Evolutionary conservation across 208 protist species (phyloP).

Genomic region (Borovskyia barvae): DNA sequence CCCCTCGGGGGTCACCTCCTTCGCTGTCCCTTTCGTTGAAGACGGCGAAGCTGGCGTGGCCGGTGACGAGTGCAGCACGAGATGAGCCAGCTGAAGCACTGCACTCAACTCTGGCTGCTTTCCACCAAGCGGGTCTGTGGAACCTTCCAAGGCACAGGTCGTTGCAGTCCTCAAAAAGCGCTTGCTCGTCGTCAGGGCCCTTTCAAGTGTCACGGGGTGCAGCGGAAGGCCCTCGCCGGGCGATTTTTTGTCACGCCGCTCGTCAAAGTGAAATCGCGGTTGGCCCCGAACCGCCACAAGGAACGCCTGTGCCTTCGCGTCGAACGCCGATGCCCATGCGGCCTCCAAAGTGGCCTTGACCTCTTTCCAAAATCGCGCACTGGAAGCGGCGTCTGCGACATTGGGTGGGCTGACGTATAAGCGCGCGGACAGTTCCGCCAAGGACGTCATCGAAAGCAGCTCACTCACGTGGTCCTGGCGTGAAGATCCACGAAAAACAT

Average conservation of each 20-base stretch:
- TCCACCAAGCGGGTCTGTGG: constrained; percentile 30
- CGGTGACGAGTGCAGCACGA: constrained; percentile 31
- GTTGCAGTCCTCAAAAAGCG: constrained; percentile 51
- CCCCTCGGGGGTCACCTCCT: constrained; percentile 57
- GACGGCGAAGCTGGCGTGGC: not conserved
- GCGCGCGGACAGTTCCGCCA: constrained; percentile 22
- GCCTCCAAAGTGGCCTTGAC: constrained; percentile 38
- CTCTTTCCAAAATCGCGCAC: constrained; percentile 44
- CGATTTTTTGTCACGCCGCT: not conserved
- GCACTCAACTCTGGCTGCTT: constrained; percentile 36
- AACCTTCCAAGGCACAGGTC: constrained; percentile 67
- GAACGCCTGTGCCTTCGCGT: constrained; percentile 4
- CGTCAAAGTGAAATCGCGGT: constrained; percentile 36
- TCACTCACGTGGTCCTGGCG: constrained; percentile 43
- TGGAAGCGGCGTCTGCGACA: not conserved
- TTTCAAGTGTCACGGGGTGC: constrained; percentile 46
- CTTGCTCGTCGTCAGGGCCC: constrained; percentile 54
- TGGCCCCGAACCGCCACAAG: constrained; percentile 36
- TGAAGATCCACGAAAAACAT: constrained; percentile 33
- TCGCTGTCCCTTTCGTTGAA: not conserved
- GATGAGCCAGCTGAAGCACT: constrained; percentile 52
- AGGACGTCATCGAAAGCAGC: constrained; percentile 32
- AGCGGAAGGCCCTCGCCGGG: constrained; percentile 36
- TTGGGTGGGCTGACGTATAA: constrained; percentile 4
- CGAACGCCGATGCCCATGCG: constrained; percentile 32